Evolutionary conservation across 176 grass and related monocot genomes (phyloP).

Genomic region (Zea luxurians): DNA sequence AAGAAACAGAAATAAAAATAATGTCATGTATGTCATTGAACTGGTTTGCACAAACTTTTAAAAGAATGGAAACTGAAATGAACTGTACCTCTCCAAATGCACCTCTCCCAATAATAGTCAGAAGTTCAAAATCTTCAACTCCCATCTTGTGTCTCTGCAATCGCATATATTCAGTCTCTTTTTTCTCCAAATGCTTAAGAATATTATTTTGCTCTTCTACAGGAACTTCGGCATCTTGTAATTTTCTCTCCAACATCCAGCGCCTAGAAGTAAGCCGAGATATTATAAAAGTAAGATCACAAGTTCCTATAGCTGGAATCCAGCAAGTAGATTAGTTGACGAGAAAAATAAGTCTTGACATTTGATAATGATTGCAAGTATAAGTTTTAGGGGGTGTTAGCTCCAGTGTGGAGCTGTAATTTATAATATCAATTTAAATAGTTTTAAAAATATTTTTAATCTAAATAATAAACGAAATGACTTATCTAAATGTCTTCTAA

Average conservation of each 20-base stretch:
- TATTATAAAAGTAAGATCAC: conserved; percentile 13
- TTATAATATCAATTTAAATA: too few species aligned
- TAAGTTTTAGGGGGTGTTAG: background rate
- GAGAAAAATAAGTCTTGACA: background rate
- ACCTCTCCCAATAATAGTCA: conserved; percentile 98
- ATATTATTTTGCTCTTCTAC: conserved; percentile 95
- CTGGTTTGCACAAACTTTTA: conserved; percentile 2
- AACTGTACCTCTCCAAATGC: conserved; percentile 86
- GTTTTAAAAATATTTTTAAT: too few species aligned
- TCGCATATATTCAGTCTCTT: conserved; percentile 97
- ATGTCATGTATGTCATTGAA: background rate
- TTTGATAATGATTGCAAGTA: background rate
- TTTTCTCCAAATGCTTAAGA: conserved; percentile 94
- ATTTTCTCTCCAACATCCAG: conserved; percentile 90
- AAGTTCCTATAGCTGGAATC: background rate
- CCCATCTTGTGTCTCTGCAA: conserved; percentile 97
- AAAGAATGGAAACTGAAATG: conserved; percentile 14
- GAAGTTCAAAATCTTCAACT: conserved; percentile 97
- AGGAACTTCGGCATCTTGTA: conserved; percentile 92
- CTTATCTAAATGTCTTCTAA: too few species aligned
- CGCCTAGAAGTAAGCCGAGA: conserved; percentile 63
- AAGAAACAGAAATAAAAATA: conserved; percentile 19
- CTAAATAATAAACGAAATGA: too few species aligned
- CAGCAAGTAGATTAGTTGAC: conserved; percentile 10
- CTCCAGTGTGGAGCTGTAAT: too few species aligned